Conservation (phyloP, 2,329 filamentous ascomycete species). For the Rhynchosporium agropyri region DNA sequence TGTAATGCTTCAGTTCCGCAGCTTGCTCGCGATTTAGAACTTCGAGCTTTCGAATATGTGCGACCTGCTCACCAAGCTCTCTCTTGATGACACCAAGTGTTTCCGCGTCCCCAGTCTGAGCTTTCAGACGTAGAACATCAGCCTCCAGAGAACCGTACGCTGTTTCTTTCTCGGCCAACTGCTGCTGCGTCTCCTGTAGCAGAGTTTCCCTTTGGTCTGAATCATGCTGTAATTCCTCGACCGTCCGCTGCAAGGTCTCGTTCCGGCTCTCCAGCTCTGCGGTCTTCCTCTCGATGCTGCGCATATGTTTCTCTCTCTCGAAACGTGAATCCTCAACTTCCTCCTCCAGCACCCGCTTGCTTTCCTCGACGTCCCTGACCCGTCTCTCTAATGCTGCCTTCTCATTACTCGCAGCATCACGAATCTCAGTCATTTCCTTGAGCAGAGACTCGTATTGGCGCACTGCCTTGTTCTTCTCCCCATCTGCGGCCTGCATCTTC, state of each 20-base stretch:
- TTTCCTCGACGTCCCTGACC: conserved; percentile 71
- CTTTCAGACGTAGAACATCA: conserved; percentile 81
- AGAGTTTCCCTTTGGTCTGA: conserved; percentile 42
- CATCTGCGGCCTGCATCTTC: conserved; percentile 61
- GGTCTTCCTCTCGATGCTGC: conserved; percentile 62
- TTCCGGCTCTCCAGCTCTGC: conserved; percentile 64
- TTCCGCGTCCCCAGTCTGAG: conserved; percentile 83
- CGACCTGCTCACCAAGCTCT: conserved; percentile 87
- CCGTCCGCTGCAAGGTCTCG: conserved; percentile 57
- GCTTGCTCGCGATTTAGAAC: conserved; percentile 77
- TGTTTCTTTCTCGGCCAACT: conserved; percentile 66
- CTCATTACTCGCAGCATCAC: conserved; percentile 54
- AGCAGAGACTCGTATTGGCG: conserved; percentile 54
- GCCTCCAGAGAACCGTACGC: conserved; percentile 77
- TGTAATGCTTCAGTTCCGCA: conserved; percentile 77
- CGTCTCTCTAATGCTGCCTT: conserved; percentile 69
- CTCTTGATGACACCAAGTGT: conserved; percentile 82
- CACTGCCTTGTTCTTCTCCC: conserved; percentile 53
- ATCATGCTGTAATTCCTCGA: conserved; percentile 53
- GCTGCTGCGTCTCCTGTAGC: conserved; percentile 40
- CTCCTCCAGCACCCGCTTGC: conserved; percentile 74
- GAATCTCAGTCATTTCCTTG: conserved; percentile 55
- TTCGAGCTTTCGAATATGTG: conserved; percentile 87
- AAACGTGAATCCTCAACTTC: conserved; percentile 73
- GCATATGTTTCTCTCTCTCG: conserved; percentile 69